Percentiles rank a stretch among this genome's conserved stretches.
Conservation (phyloP, 495 filamentous ascomycete genomes). For the Usnea hakonensis region DNA sequence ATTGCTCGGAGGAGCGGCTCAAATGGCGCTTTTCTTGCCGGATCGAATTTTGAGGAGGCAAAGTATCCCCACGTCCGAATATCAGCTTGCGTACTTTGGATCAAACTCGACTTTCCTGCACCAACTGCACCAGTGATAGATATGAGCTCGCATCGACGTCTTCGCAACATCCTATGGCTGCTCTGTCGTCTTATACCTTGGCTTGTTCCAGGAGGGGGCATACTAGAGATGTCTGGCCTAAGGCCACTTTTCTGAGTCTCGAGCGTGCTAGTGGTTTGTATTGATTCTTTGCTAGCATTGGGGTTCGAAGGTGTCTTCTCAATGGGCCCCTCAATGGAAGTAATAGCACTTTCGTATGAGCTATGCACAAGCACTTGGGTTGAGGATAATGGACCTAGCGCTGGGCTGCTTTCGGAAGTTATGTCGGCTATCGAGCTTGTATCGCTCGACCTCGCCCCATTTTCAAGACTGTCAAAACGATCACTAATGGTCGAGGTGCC, state of each 20-base stretch:
- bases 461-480: conserved; percentile 41
- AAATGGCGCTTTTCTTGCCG: conserved; percentile 71
- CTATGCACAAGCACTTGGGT: conserved; percentile 16
- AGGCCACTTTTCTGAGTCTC: conserved; percentile 14
- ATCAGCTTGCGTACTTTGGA: conserved; percentile 66
- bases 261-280: conserved; percentile 21
- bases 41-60: conserved; percentile 77
- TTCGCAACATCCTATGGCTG: conserved; percentile 52
- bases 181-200: conserved; percentile 35
- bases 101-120: conserved; percentile 74
- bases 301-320: conserved; percentile 18
- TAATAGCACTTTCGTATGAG: conserved; percentile 27
- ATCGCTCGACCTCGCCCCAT: conserved; percentile 37
- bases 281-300: conserved; percentile 17
- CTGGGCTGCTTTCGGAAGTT: conserved; percentile 34
- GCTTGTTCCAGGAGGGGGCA: neutral
- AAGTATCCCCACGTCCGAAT: conserved; percentile 73
- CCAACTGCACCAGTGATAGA: conserved; percentile 68
- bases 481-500: conserved; percentile 29
- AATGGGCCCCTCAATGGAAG: conserved; percentile 10
- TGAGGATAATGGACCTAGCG: conserved; percentile 26
- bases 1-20: conserved; percentile 73
- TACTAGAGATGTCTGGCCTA: conserved; percentile 11
- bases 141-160: conserved; percentile 69
- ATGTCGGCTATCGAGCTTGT: conserved; percentile 40